Conservation (phyloP, 495 filamentous ascomycete species). For the Neurospora africana region DNA sequence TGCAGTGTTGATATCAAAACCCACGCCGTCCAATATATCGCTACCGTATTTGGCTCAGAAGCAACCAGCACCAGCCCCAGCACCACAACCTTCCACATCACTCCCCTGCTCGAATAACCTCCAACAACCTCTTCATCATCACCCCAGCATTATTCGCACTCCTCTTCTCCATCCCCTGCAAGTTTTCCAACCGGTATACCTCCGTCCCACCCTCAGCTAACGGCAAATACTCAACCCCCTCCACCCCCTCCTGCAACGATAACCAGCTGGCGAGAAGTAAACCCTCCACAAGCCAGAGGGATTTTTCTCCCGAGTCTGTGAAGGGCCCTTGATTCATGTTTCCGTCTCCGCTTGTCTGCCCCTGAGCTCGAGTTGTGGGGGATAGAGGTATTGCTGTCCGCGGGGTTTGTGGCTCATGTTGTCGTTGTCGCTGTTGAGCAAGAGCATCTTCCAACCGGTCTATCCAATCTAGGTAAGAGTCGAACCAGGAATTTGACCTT, state of each 20-base stretch:
- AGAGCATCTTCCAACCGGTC: background rate
- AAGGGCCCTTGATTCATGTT: background rate
- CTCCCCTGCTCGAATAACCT: background rate
- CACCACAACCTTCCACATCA: background rate
- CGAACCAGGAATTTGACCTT: constrained; percentile 2
- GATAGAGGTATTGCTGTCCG: background rate
- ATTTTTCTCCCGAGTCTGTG: constrained; percentile 4
- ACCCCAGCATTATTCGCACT: background rate
- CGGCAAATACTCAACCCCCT: constrained; percentile 11
- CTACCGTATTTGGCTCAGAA: no score
- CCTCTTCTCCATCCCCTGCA: background rate
- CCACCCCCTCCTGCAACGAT: constrained; percentile 4
- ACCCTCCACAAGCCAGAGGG: constrained; percentile 9
- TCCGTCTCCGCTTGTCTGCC: no score
- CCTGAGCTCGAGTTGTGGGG: background rate
- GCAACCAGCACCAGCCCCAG: no score
- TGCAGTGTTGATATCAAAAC: constrained; percentile 35
- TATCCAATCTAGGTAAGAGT: constrained; percentile 8
- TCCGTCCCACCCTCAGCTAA: background rate
- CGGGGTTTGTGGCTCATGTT: background rate
- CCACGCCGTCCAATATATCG: constrained; percentile 27
- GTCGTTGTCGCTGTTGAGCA: background rate
- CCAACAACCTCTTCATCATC: constrained; percentile 11
- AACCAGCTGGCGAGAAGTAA: constrained; percentile 6
- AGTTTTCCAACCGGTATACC: background rate